Evolutionary conservation across 352 stramenopile genomes (phyloP).

Genomic region (Phytophthora pseudosyringae): DNA sequence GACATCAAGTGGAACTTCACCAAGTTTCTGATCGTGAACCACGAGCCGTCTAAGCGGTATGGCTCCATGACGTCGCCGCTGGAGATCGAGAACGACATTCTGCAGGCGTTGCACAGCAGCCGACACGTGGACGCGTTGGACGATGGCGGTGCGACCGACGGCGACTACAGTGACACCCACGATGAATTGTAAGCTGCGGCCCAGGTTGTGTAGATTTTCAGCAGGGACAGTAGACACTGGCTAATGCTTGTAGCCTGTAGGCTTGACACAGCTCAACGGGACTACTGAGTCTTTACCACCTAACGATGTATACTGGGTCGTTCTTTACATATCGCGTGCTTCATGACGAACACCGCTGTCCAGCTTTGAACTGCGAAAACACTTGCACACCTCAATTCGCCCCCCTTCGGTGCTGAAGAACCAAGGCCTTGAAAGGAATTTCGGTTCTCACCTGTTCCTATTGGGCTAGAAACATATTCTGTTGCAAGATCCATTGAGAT

Average conservation of each 20-base stretch:
- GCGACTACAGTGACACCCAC: constrained; percentile 35
- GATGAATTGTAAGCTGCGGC: constrained; percentile 32
- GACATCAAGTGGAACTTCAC: constrained; percentile 92
- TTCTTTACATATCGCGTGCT: too few species aligned
- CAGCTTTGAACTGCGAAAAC: background rate
- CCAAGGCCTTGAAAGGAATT: too few species aligned
- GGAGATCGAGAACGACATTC: constrained; percentile 72
- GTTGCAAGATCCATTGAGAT: constrained; percentile 1
- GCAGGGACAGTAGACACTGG: background rate
- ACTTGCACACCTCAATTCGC: too few species aligned
- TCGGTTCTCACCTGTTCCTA: background rate
- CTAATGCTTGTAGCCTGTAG: too few species aligned
- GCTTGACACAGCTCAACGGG: too few species aligned
- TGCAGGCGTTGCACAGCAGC: constrained; percentile 45
- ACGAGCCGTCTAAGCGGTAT: constrained; percentile 75
- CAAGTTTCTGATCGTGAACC: constrained; percentile 87
- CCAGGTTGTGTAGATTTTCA: background rate
- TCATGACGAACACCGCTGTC: background rate
- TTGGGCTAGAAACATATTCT: background rate
- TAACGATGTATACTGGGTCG: too few species aligned
- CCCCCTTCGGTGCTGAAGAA: too few species aligned
- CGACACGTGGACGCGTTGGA: constrained; percentile 36
- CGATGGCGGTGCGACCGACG: constrained; percentile 35
- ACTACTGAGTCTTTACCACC: too few species aligned
- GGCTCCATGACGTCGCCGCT: constrained; percentile 68